phyloP scores from a whole-genome alignment of 345 rosid genomes.

The Firmiana major region DNA sequence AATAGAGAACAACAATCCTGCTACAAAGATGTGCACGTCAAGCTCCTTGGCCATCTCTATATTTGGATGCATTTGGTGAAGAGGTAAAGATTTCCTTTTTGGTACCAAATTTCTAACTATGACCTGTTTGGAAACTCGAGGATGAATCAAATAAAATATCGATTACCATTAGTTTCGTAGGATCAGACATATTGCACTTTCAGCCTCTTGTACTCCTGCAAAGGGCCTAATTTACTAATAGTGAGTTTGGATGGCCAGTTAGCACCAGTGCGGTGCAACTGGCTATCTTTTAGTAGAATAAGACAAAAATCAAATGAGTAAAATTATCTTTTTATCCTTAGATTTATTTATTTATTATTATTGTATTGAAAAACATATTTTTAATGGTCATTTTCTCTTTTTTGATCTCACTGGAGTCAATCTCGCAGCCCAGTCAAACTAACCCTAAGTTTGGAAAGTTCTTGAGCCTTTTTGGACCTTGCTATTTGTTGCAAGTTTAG shows the following conservation, averaged over 20 bases:
- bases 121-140: not conserved
- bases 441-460: not conserved
- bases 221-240: not conserved
- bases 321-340: too few species aligned
- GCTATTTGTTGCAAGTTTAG: not conserved
- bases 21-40: conserved; percentile 77
- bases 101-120: not conserved
- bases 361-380: too few species aligned
- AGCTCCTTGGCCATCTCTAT: conserved; percentile 91
- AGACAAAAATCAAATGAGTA: too few species aligned
- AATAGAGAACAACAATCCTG: conserved; percentile 72
- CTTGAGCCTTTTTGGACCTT: not conserved
- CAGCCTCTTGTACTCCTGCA: not conserved
- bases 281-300: too few species aligned
- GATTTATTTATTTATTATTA: too few species aligned
- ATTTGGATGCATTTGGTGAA: conserved; percentile 93
- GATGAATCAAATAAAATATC: not conserved
- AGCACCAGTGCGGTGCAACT: too few species aligned
- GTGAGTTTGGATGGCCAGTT: too few species aligned
- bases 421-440: too few species aligned
- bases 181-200: not conserved
- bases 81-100: conserved; percentile 48
- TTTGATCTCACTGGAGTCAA: too few species aligned
- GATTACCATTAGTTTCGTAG: not conserved
- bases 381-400: too few species aligned